Evolutionary conservation across 257 asterid genomes (phyloP).

Genomic region (Thymus mandschuricus): DNA sequence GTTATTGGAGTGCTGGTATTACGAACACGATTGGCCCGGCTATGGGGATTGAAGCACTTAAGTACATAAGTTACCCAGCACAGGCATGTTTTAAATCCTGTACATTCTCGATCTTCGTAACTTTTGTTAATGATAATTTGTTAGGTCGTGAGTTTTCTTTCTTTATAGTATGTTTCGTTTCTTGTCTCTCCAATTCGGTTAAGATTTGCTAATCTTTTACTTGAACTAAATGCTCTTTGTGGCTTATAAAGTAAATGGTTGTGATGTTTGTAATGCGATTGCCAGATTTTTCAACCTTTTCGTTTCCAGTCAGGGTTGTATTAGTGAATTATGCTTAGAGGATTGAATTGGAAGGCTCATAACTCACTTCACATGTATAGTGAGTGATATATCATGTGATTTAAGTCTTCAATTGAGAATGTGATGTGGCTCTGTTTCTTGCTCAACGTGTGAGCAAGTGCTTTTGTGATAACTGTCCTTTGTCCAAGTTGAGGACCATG

Average conservation of each 20-base stretch:
- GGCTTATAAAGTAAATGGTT: background rate
- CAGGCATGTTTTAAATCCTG: slow-evolving; percentile 54
- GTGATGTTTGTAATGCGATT: background rate
- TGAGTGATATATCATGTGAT: background rate
- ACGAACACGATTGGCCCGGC: slow-evolving; percentile 97
- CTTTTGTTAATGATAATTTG: background rate
- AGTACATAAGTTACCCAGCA: slow-evolving; percentile 96
- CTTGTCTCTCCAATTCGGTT: background rate
- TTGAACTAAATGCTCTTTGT: background rate
- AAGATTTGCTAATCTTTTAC: background rate
- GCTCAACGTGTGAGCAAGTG: background rate
- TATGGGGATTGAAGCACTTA: slow-evolving; percentile 96
- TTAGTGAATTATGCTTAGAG: background rate
- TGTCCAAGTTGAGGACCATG: background rate
- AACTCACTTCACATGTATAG: background rate
- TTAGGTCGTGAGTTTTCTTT: background rate
- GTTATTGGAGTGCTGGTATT: slow-evolving; percentile 98
- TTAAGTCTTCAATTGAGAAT: background rate
- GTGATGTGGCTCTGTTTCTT: background rate
- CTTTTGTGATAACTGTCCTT: background rate
- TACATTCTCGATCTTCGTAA: background rate
- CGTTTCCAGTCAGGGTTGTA: background rate
- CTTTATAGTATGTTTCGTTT: background rate
- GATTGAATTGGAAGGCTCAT: background rate
- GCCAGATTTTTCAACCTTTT: background rate